These are phyloP conservation scores for Mesostigma viride DNA, from an alignment of 139 green algal species.

Conservation along the genomic window DNA sequence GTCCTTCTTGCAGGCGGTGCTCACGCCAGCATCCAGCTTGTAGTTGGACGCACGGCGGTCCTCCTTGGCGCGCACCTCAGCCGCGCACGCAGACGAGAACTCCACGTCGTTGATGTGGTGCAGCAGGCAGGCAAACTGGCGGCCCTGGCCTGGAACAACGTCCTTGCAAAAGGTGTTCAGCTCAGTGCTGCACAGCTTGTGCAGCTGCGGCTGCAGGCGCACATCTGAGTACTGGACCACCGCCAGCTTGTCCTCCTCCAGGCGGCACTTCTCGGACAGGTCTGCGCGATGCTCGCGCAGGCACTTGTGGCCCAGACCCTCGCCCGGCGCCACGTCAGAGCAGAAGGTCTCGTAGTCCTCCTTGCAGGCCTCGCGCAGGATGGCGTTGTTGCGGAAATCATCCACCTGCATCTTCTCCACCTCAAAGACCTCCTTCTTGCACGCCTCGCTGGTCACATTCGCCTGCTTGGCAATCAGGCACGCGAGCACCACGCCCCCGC, in stretches of 20 bases:
- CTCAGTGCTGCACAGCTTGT: conserved; percentile 57
- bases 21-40: conserved; percentile 59
- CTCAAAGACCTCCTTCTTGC: conserved; percentile 67
- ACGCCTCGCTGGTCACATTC: conserved; percentile 51
- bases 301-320: conserved; percentile 62
- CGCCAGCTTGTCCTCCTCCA: conserved; percentile 60
- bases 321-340: conserved; percentile 42
- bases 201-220: conserved; percentile 41
- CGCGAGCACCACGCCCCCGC: conserved; percentile 61
- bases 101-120: conserved; percentile 57
- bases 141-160: conserved; percentile 48
- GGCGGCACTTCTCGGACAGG: conserved; percentile 48
- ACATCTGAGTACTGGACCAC: conserved; percentile 46
- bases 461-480: conserved; percentile 68
- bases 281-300: conserved; percentile 50
- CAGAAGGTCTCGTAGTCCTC: conserved; percentile 59
- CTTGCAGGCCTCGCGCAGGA: conserved; percentile 54
- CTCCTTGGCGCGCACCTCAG: conserved; percentile 38
- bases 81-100: conserved; percentile 49
- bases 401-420: conserved; percentile 70
- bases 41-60: conserved; percentile 51
- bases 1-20: conserved; percentile 48
- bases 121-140: conserved; percentile 59
- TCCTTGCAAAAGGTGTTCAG: conserved; percentile 51
- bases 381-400: conserved; percentile 59